A percentile compares a stretch with the other conserved stretches of the same genome.
Conservation (phyloP, 495 filamentous ascomycete genomes). For the Neurospora terricola region DNA sequence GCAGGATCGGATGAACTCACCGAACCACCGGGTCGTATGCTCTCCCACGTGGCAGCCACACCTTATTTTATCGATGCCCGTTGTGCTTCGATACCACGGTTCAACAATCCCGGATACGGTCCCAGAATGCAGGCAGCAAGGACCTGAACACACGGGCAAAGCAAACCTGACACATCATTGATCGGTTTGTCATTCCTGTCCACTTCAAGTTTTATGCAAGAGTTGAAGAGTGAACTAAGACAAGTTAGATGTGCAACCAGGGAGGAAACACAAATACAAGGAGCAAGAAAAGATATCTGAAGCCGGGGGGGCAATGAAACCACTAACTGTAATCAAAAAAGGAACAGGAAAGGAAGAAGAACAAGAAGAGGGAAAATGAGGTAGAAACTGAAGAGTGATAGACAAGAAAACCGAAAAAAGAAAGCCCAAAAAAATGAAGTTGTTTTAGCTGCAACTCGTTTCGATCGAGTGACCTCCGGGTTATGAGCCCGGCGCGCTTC, state of each 20-base stretch:
- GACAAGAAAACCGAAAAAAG: not conserved
- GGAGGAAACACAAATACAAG: too few relatives aligned
- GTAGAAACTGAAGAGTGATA: too few relatives aligned
- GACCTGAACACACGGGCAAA: not conserved
- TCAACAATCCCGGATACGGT: not conserved
- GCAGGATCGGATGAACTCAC: not conserved
- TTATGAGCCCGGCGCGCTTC: conserved; percentile 11
- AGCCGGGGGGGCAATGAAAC: too few relatives aligned
- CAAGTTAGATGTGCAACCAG: too few relatives aligned
- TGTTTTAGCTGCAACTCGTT: conserved; percentile 4
- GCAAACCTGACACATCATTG: not conserved
- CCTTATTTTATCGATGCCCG: not conserved
- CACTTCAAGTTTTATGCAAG: not conserved
- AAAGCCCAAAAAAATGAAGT: not conserved
- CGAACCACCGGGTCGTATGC: not conserved
- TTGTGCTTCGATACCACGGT: not conserved
- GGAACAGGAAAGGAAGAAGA: not conserved
- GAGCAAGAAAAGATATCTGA: too few relatives aligned
- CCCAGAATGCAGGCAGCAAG: not conserved
- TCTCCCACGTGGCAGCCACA: not conserved
- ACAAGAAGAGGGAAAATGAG: not conserved
- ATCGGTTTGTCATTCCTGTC: not conserved
- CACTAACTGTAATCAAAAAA: too few relatives aligned
- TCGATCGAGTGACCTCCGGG: conserved; percentile 9
- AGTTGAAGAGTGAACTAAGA: too few relatives aligned